Conservation (phyloP, 1,139 yeast species). For the Debaryomyces fabryi region DNA sequence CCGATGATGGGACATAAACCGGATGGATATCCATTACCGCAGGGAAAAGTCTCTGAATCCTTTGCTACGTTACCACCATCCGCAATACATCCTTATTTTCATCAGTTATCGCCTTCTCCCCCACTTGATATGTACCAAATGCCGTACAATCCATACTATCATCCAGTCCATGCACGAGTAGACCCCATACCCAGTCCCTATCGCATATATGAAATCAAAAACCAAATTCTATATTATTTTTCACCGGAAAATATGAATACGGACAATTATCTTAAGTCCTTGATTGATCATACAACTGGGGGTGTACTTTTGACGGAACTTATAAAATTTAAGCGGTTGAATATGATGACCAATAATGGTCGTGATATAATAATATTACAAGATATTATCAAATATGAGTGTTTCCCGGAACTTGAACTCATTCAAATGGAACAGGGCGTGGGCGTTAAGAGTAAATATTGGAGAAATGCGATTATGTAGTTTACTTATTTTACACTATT, state of each 20-base stretch:
- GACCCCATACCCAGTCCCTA: constrained; percentile 3
- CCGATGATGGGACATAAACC: neutral
- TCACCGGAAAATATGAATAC: constrained; percentile 29
- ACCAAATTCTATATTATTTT: constrained; percentile 28
- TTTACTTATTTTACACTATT: neutral
- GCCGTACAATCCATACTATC: constrained; percentile 2
- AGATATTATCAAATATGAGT: constrained; percentile 18
- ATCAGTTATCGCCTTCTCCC: neutral
- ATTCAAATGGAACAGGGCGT: constrained; percentile 14
- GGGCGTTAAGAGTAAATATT: constrained; percentile 18
- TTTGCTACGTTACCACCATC: neutral
- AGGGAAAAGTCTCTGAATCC: neutral
- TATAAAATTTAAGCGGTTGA: constrained; percentile 23
- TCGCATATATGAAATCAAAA: constrained; percentile 13
- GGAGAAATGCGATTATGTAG: constrained; percentile 22
- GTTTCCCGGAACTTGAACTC: constrained; percentile 19
- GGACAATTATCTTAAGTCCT: constrained; percentile 25
- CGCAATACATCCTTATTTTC: neutral
- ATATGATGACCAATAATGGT: constrained; percentile 23
- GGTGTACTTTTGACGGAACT: constrained; percentile 19
- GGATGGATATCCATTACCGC: neutral
- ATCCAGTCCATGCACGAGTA: neutral
- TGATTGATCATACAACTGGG: constrained; percentile 24
- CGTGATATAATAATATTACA: constrained; percentile 17
- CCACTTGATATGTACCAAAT: neutral